A percentile compares a stretch with the other conserved stretches of the same genome.
Conservation (phyloP, 306 rosid species). For the Cicer pinnatifidum region DNA sequence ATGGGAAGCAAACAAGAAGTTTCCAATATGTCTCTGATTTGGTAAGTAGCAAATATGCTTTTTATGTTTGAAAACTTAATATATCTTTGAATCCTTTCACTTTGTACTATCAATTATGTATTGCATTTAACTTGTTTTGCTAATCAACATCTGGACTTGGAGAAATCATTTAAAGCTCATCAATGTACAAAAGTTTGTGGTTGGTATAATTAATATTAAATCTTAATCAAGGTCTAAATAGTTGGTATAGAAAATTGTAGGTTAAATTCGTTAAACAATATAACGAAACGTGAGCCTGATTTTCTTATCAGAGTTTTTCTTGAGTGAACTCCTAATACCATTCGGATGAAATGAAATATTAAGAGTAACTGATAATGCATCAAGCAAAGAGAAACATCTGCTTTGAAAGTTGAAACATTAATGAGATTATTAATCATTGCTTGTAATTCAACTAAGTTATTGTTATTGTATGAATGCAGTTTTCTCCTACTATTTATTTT, state of each 20-base stretch:
- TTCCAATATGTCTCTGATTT: conserved; percentile 97
- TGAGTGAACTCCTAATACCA: conserved; percentile 25
- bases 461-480: conserved; percentile 3
- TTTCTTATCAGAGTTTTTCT: conserved; percentile 21
- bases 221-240: conserved; percentile 33
- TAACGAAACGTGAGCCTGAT: conserved; percentile 14
- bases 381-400: conserved; percentile 25
- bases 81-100: conserved; percentile 29
- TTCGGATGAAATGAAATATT: conserved; percentile 30
- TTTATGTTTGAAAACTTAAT: not conserved
- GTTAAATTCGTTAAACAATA: conserved; percentile 31
- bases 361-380: conserved; percentile 19
- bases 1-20: conserved; percentile 96
- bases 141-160: not conserved
- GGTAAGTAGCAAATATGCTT: conserved; percentile 55
- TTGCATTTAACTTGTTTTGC: conserved; percentile 1
- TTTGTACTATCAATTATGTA: not conserved
- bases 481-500: conserved; percentile 1
- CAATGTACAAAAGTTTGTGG: not conserved
- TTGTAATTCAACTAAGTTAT: conserved; percentile 29
- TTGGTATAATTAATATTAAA: conserved; percentile 26
- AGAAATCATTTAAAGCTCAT: conserved; percentile 3
- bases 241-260: conserved; percentile 11
- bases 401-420: conserved; percentile 14
- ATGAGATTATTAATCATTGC: conserved; percentile 35